Evolutionary conservation across 2,329 filamentous ascomycete species (phyloP).

Genomic region (Aspergillus nomiae): DNA sequence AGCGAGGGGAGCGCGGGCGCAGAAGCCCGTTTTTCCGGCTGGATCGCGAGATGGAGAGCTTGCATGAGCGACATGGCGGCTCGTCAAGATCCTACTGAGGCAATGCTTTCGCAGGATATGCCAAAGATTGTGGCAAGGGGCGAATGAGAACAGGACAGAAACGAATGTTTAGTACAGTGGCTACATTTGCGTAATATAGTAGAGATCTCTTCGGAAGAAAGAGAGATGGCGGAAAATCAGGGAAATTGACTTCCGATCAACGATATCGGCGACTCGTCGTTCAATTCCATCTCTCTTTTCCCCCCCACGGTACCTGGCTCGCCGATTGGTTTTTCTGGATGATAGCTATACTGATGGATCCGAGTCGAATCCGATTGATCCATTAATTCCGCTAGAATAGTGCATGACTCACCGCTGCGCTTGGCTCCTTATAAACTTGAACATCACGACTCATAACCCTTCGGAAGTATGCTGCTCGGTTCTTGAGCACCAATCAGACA

Average conservation of each 20-base stretch:
- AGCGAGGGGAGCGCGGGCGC: background rate
- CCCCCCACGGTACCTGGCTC: background rate
- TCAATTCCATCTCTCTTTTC: background rate
- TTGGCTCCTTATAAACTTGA: background rate
- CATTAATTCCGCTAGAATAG: background rate
- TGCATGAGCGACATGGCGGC: constrained; percentile 1
- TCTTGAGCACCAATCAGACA: background rate
- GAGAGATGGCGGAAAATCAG: background rate
- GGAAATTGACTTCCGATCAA: background rate
- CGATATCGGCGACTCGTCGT: background rate
- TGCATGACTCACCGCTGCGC: background rate
- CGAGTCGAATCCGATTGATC: background rate
- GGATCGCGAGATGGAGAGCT: background rate
- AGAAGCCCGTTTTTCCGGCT: background rate
- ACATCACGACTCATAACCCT: background rate
- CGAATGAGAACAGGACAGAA: background rate
- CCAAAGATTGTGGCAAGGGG: background rate
- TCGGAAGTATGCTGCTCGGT: background rate
- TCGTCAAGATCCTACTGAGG: background rate
- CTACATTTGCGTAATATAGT: background rate
- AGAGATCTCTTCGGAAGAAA: background rate
- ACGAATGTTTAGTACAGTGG: too few species aligned
- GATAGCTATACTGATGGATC: background rate
- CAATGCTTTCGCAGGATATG: background rate
- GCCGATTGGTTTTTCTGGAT: background rate